Percentiles rank a stretch among this genome's conserved stretches.
These are phyloP conservation scores for Pyrus bretschneideri DNA, from an alignment of 306 rosid genomes.

Conservation along the genomic window DNA sequence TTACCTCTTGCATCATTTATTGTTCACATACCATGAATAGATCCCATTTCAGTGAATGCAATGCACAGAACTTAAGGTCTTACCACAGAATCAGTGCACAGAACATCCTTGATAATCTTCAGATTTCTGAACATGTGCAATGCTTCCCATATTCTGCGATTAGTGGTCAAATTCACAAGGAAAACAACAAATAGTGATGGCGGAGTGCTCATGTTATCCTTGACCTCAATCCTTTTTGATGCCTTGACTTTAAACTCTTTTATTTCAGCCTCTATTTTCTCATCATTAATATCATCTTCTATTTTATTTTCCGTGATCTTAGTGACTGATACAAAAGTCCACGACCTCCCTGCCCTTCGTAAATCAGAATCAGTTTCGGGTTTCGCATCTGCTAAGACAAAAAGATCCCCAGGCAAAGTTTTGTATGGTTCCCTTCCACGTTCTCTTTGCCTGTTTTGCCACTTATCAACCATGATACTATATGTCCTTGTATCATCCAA, in stretches of 20 bases:
- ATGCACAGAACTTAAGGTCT: not conserved
- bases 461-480: conserved; percentile 28
- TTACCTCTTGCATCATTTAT: not conserved
- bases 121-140: conserved; percentile 34
- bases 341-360: conserved; percentile 37
- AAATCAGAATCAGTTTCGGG: conserved; percentile 45
- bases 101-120: conserved; percentile 27
- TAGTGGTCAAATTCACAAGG: conserved; percentile 40
- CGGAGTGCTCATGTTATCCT: not conserved
- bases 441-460: conserved; percentile 45
- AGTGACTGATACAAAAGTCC: conserved; percentile 42
- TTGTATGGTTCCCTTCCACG: conserved; percentile 53
- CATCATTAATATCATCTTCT: conserved; percentile 13
- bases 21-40: not conserved
- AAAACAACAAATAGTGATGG: conserved; percentile 36
- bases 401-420: conserved; percentile 59
- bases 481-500: conserved; percentile 4
- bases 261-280: too few species aligned
- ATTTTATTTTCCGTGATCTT: conserved; percentile 25
- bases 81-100: conserved; percentile 38
- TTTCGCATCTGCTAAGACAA: conserved; percentile 47
- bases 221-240: conserved; percentile 21
- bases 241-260: conserved; percentile 35
- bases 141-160: conserved; percentile 51
- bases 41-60: not conserved